phyloP scores from a whole-genome alignment of 2,329 filamentous ascomycete species.

The Rutstroemia sp. region DNA sequence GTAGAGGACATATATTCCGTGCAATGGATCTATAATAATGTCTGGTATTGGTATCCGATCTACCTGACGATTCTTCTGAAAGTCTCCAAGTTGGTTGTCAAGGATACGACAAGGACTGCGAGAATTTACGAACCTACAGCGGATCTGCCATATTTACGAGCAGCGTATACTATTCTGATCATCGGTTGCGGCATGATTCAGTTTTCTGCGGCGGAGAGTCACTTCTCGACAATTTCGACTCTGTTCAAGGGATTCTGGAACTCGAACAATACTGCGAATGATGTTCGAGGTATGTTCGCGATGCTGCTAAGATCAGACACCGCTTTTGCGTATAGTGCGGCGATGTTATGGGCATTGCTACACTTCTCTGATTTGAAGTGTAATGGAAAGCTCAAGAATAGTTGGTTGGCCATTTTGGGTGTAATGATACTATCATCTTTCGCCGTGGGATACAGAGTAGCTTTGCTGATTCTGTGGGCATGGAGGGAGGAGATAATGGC shows the following conservation, averaged over 20 bases:
- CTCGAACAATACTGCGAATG: neutral
- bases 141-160: constrained; percentile 14
- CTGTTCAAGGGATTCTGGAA: neutral
- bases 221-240: constrained; percentile 15
- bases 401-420: constrained; percentile 15
- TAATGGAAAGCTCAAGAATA: constrained; percentile 22
- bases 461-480: constrained; percentile 26
- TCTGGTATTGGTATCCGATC: constrained; percentile 37
- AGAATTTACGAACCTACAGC: constrained; percentile 1
- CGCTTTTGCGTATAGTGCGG: constrained; percentile 17
- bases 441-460: constrained; percentile 27
- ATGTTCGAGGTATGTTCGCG: neutral
- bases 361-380: constrained; percentile 30
- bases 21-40: constrained; percentile 23
- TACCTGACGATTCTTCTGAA: constrained; percentile 13
- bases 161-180: constrained; percentile 8
- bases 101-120: neutral
- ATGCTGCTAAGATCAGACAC: constrained; percentile 4
- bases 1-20: constrained; percentile 13
- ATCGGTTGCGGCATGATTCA: neutral
- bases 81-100: neutral
- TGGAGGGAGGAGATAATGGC: constrained; percentile 32
- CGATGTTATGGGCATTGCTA: constrained; percentile 27
- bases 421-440: constrained; percentile 15
- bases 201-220: constrained; percentile 22